Conservation (phyloP, 2,329 filamentous ascomycete genomes). For the Tolypocladium paradoxum region DNA sequence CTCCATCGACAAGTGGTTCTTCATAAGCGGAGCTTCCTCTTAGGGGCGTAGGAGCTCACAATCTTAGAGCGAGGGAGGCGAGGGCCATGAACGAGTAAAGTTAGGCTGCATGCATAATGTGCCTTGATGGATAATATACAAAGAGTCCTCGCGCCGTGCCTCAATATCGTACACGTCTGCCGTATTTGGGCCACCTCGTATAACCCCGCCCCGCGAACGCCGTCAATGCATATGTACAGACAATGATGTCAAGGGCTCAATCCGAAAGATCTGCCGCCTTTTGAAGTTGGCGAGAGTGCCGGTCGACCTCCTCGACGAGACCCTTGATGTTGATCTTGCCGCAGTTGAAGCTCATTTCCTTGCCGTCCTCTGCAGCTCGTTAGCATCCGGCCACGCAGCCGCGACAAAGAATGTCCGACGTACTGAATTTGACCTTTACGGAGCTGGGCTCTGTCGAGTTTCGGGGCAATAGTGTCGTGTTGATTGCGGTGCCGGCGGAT, state of each 20-base stretch:
- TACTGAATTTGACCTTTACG: slow-evolving; percentile 80
- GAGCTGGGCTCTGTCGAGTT: slow-evolving; percentile 56
- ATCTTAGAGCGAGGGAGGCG: not conserved
- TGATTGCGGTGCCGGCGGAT: slow-evolving; percentile 61
- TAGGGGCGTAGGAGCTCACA: slow-evolving; percentile 30
- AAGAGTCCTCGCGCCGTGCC: slow-evolving; percentile 7
- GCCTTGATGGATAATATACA: slow-evolving; percentile 16
- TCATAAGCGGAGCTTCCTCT: slow-evolving; percentile 92
- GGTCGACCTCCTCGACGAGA: slow-evolving; percentile 77
- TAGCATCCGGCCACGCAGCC: slow-evolving; percentile 6
- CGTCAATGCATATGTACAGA: slow-evolving; percentile 16
- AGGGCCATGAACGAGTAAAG: slow-evolving; percentile 4
- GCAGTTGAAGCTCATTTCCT: slow-evolving; percentile 73
- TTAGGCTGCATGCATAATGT: not conserved
- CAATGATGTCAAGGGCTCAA: slow-evolving; percentile 12
- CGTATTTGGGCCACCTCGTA: not conserved
- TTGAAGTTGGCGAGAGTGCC: slow-evolving; percentile 73
- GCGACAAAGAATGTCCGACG: slow-evolving; percentile 14
- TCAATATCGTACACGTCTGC: slow-evolving; percentile 7
- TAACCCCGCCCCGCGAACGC: slow-evolving; percentile 16
- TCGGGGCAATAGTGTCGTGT: slow-evolving; percentile 64
- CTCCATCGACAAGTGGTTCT: slow-evolving; percentile 99
- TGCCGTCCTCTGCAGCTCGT: slow-evolving; percentile 66
- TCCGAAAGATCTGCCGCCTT: slow-evolving; percentile 70
- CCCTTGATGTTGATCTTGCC: slow-evolving; percentile 76